phyloP scores from a whole-genome alignment of 1,284 basidiomycete species.

The Sanghuangporus baumii region DNA sequence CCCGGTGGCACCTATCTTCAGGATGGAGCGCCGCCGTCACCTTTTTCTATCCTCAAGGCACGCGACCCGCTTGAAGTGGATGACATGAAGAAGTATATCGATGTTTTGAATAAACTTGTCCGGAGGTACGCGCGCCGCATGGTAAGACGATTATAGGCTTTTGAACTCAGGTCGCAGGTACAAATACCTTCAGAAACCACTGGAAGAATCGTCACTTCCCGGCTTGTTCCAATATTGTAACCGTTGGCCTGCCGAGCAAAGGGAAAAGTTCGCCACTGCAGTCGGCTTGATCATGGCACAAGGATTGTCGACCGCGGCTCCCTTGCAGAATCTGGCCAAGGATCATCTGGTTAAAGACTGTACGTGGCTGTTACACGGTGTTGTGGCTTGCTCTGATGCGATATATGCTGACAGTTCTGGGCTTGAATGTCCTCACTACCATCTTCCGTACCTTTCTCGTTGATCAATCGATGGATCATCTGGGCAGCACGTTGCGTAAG shows the following conservation, averaged over 20 bases:
- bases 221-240: constrained; percentile 86
- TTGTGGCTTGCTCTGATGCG: background rate
- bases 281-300: constrained; percentile 80
- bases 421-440: constrained; percentile 70
- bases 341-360: constrained; percentile 95
- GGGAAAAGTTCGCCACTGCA: constrained; percentile 79
- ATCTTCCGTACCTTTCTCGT: constrained; percentile 79
- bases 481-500: constrained; percentile 71
- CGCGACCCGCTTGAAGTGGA: constrained; percentile 72
- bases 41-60: constrained; percentile 82
- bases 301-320: constrained; percentile 71
- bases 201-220: constrained; percentile 83
- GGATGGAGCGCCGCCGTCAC: constrained; percentile 73
- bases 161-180: constrained; percentile 50
- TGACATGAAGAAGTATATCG: constrained; percentile 88
- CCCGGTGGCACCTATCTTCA: constrained; percentile 91
- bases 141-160: constrained; percentile 7
- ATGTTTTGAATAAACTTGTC: constrained; percentile 93
- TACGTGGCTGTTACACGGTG: constrained; percentile 27
- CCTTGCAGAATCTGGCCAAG: constrained; percentile 80
- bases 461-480: constrained; percentile 83
- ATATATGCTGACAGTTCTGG: constrained; percentile 49
- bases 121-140: constrained; percentile 56
- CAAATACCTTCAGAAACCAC: constrained; percentile 96
- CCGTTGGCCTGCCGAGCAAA: constrained; percentile 71